Evolutionary conservation across 1,139 yeast genomes (phyloP).

Genomic region (Zygotorulaspora mrakii): DNA sequence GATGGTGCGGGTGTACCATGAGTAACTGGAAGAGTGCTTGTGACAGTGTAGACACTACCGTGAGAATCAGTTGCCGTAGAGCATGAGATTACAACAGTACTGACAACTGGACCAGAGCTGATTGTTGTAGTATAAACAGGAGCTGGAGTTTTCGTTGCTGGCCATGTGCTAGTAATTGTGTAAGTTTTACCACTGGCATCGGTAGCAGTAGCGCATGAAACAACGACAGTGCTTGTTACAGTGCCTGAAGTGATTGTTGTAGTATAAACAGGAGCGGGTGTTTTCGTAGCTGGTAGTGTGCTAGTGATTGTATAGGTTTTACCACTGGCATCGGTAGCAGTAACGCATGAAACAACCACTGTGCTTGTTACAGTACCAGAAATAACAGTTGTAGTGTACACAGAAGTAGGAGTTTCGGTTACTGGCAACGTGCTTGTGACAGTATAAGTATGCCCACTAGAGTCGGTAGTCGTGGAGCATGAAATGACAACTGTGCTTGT

Average conservation of each 20-base stretch:
- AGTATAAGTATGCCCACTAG: slow-evolving; percentile 38
- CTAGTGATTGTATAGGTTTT: slow-evolving; percentile 46
- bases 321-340: slow-evolving; percentile 2
- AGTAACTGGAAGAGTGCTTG: background rate
- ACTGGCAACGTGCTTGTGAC: slow-evolving; percentile 46
- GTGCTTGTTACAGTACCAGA: slow-evolving; percentile 22
- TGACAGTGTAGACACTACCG: background rate
- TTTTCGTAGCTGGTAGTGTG: slow-evolving; percentile 38
- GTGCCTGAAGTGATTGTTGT: slow-evolving; percentile 37
- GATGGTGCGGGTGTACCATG: background rate
- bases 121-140: slow-evolving; percentile 1
- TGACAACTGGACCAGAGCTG: background rate
- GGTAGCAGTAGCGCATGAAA: slow-evolving; percentile 1
- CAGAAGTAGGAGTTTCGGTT: slow-evolving; percentile 28
- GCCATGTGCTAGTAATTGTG: slow-evolving; percentile 36
- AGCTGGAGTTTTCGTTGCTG: slow-evolving; percentile 26
- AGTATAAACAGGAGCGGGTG: background rate
- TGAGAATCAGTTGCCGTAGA: background rate
- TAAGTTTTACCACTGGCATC: slow-evolving; percentile 1
- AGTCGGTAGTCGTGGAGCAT: slow-evolving; percentile 13
- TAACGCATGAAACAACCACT: slow-evolving; percentile 38
- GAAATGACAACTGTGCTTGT: slow-evolving; percentile 39
- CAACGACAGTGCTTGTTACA: slow-evolving; percentile 47
- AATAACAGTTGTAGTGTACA: slow-evolving; percentile 13
- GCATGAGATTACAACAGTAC: slow-evolving; percentile 3